Evolutionary conservation across 208 protist species (phyloP).

Genomic region (Crithidia bombi): DNA sequence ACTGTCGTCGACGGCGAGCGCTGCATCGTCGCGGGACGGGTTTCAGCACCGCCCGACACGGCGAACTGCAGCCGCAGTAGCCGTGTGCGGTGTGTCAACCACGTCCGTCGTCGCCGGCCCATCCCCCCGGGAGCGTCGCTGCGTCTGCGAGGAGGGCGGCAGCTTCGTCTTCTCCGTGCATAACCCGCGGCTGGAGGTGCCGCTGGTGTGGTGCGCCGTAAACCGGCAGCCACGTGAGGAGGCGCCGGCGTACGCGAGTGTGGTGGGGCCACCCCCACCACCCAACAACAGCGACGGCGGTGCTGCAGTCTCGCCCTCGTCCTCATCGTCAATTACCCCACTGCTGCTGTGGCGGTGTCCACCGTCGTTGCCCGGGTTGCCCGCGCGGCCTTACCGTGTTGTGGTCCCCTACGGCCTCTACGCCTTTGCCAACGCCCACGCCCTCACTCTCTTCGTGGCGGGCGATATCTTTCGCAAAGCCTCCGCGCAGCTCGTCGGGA

Average conservation of each 20-base stretch:
- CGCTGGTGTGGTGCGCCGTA: constrained; percentile 80
- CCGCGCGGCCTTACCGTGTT: constrained; percentile 57
- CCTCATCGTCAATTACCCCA: constrained; percentile 39
- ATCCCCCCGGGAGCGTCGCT: neutral
- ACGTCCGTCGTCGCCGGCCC: neutral
- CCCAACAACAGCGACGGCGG: constrained; percentile 12
- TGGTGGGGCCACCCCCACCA: neutral
- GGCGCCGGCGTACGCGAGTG: constrained; percentile 31
- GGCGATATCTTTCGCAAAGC: constrained; percentile 72
- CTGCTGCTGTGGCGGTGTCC: constrained; percentile 67
- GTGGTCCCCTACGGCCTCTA: constrained; percentile 61
- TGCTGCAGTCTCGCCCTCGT: neutral
- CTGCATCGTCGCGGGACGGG: neutral
- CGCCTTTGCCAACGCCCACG: constrained; percentile 55
- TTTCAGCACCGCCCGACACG: neutral
- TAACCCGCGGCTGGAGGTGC: constrained; percentile 65
- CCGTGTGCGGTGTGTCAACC: neutral
- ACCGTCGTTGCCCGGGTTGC: constrained; percentile 70
- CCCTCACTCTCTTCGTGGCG: constrained; percentile 61
- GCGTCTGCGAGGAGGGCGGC: constrained; percentile 66
- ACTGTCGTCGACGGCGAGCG: neutral
- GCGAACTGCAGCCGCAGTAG: neutral
- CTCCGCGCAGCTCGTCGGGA: constrained; percentile 34
- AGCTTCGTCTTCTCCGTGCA: constrained; percentile 67
- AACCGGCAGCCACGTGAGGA: constrained; percentile 40